Conservation (phyloP, 1,284 basidiomycete genomes). For the Leccinum brunneo-olivaceum region DNA sequence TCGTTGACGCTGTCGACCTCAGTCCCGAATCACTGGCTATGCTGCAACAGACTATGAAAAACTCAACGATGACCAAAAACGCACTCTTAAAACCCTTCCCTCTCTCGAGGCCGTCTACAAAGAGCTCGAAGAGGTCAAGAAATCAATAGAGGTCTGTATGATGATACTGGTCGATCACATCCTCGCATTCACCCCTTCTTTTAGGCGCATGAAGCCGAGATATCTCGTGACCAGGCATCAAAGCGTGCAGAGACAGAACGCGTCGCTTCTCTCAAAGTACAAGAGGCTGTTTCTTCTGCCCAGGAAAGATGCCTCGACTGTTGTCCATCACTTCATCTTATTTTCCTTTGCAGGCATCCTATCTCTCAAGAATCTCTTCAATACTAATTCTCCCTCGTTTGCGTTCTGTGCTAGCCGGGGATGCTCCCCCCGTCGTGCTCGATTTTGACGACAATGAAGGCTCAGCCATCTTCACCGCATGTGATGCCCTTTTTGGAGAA, state of each 20-base stretch:
- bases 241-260: constrained; percentile 51
- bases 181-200: background rate
- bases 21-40: constrained; percentile 67
- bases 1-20: constrained; percentile 10
- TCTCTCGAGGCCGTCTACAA: constrained; percentile 69
- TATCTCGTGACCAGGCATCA: constrained; percentile 45
- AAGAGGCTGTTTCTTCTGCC: constrained; percentile 49
- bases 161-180: background rate
- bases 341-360: constrained; percentile 10
- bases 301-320: constrained; percentile 39
- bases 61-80: constrained; percentile 80
- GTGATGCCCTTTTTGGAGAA: constrained; percentile 48
- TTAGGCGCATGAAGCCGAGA: constrained; percentile 60
- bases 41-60: constrained; percentile 57
- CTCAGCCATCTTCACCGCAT: constrained; percentile 45
- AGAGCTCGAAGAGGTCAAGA: constrained; percentile 77
- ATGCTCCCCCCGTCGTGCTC: constrained; percentile 38
- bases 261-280: constrained; percentile 45
- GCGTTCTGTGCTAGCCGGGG: constrained; percentile 48
- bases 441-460: constrained; percentile 47
- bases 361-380: constrained; percentile 37
- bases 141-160: constrained; percentile 71
- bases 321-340: background rate
- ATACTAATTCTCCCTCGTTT: constrained; percentile 63
- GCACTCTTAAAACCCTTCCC: constrained; percentile 62